These are phyloP conservation scores for Panellus pusillus DNA, from an alignment of 768 basidiomycete species.

Conservation along the genomic window DNA sequence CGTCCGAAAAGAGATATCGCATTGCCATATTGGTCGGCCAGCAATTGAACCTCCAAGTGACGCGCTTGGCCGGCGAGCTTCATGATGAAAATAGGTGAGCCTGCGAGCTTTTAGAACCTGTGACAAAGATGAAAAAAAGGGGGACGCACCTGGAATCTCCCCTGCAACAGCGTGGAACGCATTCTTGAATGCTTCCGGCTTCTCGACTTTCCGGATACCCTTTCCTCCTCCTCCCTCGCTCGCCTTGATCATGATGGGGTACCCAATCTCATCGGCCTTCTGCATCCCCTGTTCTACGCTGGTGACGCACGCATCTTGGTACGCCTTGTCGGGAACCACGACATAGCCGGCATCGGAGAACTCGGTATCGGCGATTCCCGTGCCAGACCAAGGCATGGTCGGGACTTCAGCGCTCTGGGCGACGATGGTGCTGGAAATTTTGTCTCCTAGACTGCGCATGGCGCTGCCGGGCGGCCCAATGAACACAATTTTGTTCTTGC, in stretches of 20 bases:
- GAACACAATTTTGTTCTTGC: constrained; percentile 96
- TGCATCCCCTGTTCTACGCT: constrained; percentile 83
- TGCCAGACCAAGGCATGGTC: constrained; percentile 98
- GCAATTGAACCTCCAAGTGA: constrained; percentile 96
- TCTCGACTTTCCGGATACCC: constrained; percentile 94
- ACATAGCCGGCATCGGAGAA: constrained; percentile 88
- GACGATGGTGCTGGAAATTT: constrained; percentile 99
- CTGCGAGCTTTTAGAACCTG: constrained; percentile 36
- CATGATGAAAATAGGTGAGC: constrained; percentile 99
- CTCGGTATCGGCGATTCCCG: constrained; percentile 85
- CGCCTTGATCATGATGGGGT: constrained; percentile 99
- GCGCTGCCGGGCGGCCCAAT: constrained; percentile 98
- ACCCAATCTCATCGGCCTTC: constrained; percentile 87
- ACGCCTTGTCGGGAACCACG: constrained; percentile 89
- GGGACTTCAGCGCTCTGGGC: constrained; percentile 96
- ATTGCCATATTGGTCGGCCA: constrained; percentile 99
- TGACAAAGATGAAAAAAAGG: constrained; percentile 3
- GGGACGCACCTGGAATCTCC: constrained; percentile 86
- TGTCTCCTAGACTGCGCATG: constrained; percentile 98
- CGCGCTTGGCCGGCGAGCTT: constrained; percentile 97
- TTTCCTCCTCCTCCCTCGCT: constrained; percentile 99
- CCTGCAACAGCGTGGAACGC: constrained; percentile 91
- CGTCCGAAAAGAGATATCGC: constrained; percentile 99
- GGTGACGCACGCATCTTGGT: constrained; percentile 84
- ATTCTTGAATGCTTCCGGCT: constrained; percentile 86